phyloP scores from a whole-genome alignment of 257 asterid genomes.

The Nicotiana obtusifolia region DNA sequence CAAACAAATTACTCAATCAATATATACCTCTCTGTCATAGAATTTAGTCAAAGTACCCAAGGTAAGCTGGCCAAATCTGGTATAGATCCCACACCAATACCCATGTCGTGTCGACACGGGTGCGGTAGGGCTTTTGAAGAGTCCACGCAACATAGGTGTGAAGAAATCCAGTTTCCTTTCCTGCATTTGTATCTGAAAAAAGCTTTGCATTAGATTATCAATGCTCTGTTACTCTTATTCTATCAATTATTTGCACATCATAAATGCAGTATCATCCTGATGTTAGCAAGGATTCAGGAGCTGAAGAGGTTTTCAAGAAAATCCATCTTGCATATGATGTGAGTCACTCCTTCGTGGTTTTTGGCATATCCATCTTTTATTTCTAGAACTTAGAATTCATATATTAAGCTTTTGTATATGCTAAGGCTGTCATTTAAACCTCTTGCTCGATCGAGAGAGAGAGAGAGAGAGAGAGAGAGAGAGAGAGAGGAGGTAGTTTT shows the following conservation, averaged over 20 bases:
- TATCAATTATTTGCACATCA: background rate
- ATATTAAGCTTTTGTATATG: background rate
- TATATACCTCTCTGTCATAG: no score
- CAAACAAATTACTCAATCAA: no score
- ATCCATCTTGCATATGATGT: constrained; percentile 83
- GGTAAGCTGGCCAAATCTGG: no score
- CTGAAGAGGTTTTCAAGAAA: constrained; percentile 66
- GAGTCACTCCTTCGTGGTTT: constrained; percentile 22
- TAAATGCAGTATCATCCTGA: constrained; percentile 84
- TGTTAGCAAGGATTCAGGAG: constrained; percentile 71
- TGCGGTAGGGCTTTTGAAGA: no score
- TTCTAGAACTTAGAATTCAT: background rate
- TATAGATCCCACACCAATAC: no score
- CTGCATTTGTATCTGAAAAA: background rate
- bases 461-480: background rate
- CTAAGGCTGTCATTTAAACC: background rate
- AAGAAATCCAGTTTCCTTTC: background rate
- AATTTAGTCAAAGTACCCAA: no score
- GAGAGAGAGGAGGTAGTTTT: background rate
- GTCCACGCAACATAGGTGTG: background rate
- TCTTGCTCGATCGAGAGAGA: background rate
- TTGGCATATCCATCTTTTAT: background rate
- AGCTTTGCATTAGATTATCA: background rate
- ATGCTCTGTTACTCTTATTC: background rate
- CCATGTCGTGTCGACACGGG: no score